Evolutionary conservation across 75 land plant species (phyloP).

Genomic region (Isoetes taiwanensis): DNA sequence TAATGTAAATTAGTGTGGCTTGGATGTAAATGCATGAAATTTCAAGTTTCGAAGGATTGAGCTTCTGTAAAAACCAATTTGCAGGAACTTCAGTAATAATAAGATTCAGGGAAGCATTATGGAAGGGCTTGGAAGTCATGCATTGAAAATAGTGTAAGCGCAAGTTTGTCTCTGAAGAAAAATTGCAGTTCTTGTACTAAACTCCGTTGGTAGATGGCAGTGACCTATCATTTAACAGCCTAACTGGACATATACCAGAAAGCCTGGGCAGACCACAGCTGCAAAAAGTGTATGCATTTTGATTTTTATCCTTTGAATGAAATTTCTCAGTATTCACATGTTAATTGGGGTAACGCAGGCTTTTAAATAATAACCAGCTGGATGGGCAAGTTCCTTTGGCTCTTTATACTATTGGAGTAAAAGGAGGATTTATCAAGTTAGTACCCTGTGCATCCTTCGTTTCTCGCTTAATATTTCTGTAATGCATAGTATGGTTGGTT

Average conservation of each 20-base stretch:
- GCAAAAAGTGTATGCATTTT: constrained; percentile 54
- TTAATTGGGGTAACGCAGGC: constrained; percentile 29
- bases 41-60: too few species aligned
- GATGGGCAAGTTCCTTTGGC: constrained; percentile 75
- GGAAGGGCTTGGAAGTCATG: constrained; percentile 39
- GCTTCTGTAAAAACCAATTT: too few species aligned
- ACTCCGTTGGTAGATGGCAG: constrained; percentile 17
- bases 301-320: neutral
- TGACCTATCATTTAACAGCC: constrained; percentile 61
- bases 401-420: constrained; percentile 77
- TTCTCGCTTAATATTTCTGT: too few species aligned
- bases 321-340: neutral
- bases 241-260: constrained; percentile 61
- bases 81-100: constrained; percentile 51
- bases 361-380: constrained; percentile 57
- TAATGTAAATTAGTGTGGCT: too few species aligned
- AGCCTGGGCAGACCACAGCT: constrained; percentile 57
- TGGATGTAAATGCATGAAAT: too few species aligned
- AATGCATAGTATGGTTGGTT: too few species aligned
- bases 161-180: neutral
- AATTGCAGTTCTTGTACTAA: neutral
- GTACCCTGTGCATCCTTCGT: constrained; percentile 2
- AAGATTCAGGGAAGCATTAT: constrained; percentile 51
- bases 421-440: constrained; percentile 88
- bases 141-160: constrained; percentile 60